Conservation (phyloP, 345 rosid genomes). For the Diplotaxis tenuifolia region DNA sequence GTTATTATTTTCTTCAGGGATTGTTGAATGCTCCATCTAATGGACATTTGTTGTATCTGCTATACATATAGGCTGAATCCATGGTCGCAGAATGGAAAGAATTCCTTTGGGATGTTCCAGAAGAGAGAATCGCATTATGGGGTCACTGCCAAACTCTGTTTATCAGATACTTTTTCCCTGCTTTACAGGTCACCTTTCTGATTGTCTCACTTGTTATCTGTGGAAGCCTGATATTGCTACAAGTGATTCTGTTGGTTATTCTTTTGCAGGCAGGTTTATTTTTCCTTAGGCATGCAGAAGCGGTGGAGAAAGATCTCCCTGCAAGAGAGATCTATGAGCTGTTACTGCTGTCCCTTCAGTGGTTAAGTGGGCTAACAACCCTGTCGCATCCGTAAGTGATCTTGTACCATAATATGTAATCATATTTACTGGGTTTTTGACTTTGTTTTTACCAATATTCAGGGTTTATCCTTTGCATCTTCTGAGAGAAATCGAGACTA, state of each 20-base stretch:
- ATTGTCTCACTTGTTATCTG: slow-evolving; percentile 23
- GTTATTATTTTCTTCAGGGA: slow-evolving; percentile 19
- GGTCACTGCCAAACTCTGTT: slow-evolving; percentile 93
- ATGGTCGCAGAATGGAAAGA: slow-evolving; percentile 99
- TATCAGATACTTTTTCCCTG: slow-evolving; percentile 82
- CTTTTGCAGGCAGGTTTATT: slow-evolving; percentile 81
- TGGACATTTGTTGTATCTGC: slow-evolving; percentile 10
- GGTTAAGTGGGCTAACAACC: slow-evolving; percentile 94
- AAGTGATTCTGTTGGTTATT: slow-evolving; percentile 25
- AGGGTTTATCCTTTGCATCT: slow-evolving; percentile 93
- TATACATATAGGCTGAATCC: slow-evolving; percentile 78
- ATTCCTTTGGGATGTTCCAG: slow-evolving; percentile 99
- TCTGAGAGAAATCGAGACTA: slow-evolving; percentile 93
- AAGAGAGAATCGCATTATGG: slow-evolving; percentile 98
- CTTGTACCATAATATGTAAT: slow-evolving; percentile 9
- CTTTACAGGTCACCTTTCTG: slow-evolving; percentile 60
- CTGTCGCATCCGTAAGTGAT: slow-evolving; percentile 73
- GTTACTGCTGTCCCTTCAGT: slow-evolving; percentile 86
- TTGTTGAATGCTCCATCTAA: slow-evolving; percentile 7
- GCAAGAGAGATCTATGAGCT: slow-evolving; percentile 87
- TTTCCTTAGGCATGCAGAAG: slow-evolving; percentile 94
- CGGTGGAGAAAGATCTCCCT: slow-evolving; percentile 92
- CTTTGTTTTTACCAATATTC: slow-evolving; percentile 28
- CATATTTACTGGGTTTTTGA: slow-evolving; percentile 21
- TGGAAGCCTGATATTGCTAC: slow-evolving; percentile 18